Base-by-base conservation (phyloP, 148 eudicot species). In the Suaeda aralocaspica region DNA sequence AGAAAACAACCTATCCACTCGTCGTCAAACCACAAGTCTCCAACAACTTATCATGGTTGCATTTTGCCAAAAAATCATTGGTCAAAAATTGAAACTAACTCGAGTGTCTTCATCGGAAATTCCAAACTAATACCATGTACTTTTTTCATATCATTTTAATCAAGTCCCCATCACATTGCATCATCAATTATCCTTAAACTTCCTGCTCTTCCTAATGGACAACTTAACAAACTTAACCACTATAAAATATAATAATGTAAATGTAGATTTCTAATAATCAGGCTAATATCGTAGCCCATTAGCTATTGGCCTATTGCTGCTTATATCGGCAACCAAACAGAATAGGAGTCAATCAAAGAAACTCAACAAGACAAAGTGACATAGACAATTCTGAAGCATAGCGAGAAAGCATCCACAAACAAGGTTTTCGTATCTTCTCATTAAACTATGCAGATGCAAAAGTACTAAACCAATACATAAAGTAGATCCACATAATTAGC, bases 51-150 rank as follows among this genome's bases (percentile, higher is more conserved):
- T n/a, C n/a, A n/a, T n/a, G 11, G 46, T 28, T 55, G 21, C 42
- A 59, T 5, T 44, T 70, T 57, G 65, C 41, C 42, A 26, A 45
- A 70, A 29, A n/a, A 70, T 58, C 9, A 70, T 12, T 58, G 62
- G 29, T 53, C 15, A 41, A 73, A 29, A 53, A 26, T 36, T 72
- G 72, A 34, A 51, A 71, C n/a, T n/a, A n/a, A 36, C 59, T 49
- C 18, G 36, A 36, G n/a, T 22, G 25, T 68, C 33, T 36, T 25
- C 29, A n/a, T n/a, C n/a, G n/a, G n/a, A n/a, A n/a, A n/a, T 24
- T 55, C 24, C 50, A 39, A 44, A 14, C 41, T 53, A 5, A 28
- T 1, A 3, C 21, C 29, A 51, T 34, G 16, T 53, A 31, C 0
- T 29, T 46, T 16, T 48, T 34, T 51, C 45, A 34, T 5, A 57